These are phyloP conservation scores for Pulveroboletus ravenelii DNA, from an alignment of 768 basidiomycete species.

Conservation along the genomic window DNA sequence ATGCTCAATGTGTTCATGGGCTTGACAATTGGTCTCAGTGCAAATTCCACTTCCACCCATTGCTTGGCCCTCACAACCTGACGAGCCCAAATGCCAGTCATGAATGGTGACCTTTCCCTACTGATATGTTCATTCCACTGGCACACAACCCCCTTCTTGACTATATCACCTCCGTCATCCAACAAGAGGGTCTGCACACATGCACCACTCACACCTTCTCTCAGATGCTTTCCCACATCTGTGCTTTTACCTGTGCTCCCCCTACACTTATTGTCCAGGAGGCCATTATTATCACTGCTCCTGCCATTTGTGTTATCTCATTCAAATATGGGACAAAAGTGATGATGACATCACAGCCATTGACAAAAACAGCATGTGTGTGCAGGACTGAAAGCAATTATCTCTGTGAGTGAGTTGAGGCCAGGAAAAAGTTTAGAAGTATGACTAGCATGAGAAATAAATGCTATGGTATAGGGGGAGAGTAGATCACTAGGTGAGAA, in stretches of 20 bases:
- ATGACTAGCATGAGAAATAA: slow-evolving; percentile 73
- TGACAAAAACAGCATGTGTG: slow-evolving; percentile 77
- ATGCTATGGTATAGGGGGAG: slow-evolving; percentile 62
- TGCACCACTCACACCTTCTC: slow-evolving; percentile 53
- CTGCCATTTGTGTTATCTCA: slow-evolving; percentile 59
- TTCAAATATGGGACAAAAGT: slow-evolving; percentile 62
- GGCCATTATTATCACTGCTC: slow-evolving; percentile 65
- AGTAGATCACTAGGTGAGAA: slow-evolving; percentile 59
- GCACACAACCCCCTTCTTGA: slow-evolving; percentile 68
- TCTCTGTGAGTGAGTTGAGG: slow-evolving; percentile 54
- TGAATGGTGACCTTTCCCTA: not conserved
- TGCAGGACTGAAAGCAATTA: slow-evolving; percentile 66
- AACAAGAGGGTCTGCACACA: slow-evolving; percentile 61
- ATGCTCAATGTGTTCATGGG: slow-evolving; percentile 23
- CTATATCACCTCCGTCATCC: slow-evolving; percentile 59
- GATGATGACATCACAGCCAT: slow-evolving; percentile 60
- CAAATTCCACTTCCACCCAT: too few species aligned
- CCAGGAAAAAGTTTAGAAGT: slow-evolving; percentile 58
- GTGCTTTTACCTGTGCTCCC: slow-evolving; percentile 68
- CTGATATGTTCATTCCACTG: slow-evolving; percentile 59
- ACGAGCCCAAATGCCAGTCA: not conserved
- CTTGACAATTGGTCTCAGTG: slow-evolving; percentile 16
- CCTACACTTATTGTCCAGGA: slow-evolving; percentile 75
- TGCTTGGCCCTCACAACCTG: not conserved
- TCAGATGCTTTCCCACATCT: slow-evolving; percentile 65